Base-by-base conservation (phyloP, 805 yeast species). In the Myxozyma udenii region DNA sequence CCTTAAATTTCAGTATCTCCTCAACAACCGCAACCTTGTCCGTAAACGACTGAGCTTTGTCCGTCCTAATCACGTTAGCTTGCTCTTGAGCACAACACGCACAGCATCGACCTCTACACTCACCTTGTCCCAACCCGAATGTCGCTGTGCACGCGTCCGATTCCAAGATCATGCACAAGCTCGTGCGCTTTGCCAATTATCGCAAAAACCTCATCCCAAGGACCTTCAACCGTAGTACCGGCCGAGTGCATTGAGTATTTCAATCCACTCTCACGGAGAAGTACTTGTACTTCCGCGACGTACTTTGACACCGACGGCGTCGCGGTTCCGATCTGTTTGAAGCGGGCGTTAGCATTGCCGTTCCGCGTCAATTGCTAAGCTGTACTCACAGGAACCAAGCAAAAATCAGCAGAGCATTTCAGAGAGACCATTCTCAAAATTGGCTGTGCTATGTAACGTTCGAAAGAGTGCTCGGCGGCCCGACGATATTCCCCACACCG, bases 221-320 rank as follows among this genome's bases (percentile, higher is more conserved):
- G 89, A 1, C 96, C 96, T 62, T 85, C 80, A 61, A 85, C 81
- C 1, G 96, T 87, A 5, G 96, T 88, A 2, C 96, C 96, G 2
- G 96, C 96, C 61, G 95, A 84, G 68, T 88, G 96, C 53, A 88
- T 71, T 1, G 86, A 80, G 56, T 84, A 80, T 44, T 81, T 74
- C 48, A 88, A 70, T 2, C 79, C 83, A 25, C 85, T 78, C 22
- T 74, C 74, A 51, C 84, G 74, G 24, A 88, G 81, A 47, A 80
- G 67, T 24, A 76, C 71, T 56, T 88, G 91, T 36, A 85, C 81
- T 42, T 77, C 74, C 5, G 95, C 81, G 39, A 88, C 82, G 61
- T 87, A 87, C 61, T 84, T 85, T 5, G 93, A 85, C 1, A 88
- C 89, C 1, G 95, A 86, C 1, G 93, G 81, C 0, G 78, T 71